phyloP scores from a whole-genome alignment of 306 rosid species.

The Vigna mungo region DNA sequence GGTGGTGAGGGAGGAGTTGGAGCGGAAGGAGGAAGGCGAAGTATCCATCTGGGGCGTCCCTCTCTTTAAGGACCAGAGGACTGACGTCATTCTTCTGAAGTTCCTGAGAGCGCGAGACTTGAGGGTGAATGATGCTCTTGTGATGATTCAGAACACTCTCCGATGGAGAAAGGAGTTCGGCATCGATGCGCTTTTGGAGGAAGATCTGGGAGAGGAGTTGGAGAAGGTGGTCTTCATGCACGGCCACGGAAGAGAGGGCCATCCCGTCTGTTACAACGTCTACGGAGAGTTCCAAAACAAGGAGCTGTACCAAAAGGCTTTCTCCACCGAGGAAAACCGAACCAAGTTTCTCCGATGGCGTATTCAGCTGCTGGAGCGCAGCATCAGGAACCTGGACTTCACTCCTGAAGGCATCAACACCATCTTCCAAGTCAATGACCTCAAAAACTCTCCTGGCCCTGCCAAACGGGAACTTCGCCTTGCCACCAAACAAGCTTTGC shows the following conservation, averaged over 20 bases:
- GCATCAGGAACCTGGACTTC: slow-evolving; percentile 85
- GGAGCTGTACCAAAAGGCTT: slow-evolving; percentile 72
- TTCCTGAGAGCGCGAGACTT: slow-evolving; percentile 88
- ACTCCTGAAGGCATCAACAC: slow-evolving; percentile 70
- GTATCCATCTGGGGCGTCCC: slow-evolving; percentile 87
- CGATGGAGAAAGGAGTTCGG: slow-evolving; percentile 78
- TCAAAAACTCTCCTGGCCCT: slow-evolving; percentile 87
- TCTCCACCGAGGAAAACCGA: slow-evolving; percentile 63
- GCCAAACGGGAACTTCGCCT: slow-evolving; percentile 73
- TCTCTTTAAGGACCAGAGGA: slow-evolving; percentile 72
- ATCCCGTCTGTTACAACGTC: slow-evolving; percentile 87
- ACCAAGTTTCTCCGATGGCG: slow-evolving; percentile 78
- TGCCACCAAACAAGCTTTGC: slow-evolving; percentile 88
- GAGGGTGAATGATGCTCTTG: slow-evolving; percentile 67
- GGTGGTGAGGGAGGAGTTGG: slow-evolving; percentile 51
- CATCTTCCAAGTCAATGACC: slow-evolving; percentile 84
- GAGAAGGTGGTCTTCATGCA: slow-evolving; percentile 93
- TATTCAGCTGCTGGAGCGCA: slow-evolving; percentile 82
- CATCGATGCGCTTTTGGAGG: slow-evolving; percentile 65
- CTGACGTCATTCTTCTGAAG: slow-evolving; percentile 83
- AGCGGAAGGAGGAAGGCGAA: slow-evolving; percentile 2
- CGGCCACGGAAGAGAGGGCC: slow-evolving; percentile 68
- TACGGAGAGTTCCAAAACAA: slow-evolving; percentile 95
- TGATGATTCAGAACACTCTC: slow-evolving; percentile 73
- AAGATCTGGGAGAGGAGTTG: slow-evolving; percentile 80